Evolutionary conservation across 805 yeast genomes (phyloP).

Genomic region (Candida manassasensis): DNA sequence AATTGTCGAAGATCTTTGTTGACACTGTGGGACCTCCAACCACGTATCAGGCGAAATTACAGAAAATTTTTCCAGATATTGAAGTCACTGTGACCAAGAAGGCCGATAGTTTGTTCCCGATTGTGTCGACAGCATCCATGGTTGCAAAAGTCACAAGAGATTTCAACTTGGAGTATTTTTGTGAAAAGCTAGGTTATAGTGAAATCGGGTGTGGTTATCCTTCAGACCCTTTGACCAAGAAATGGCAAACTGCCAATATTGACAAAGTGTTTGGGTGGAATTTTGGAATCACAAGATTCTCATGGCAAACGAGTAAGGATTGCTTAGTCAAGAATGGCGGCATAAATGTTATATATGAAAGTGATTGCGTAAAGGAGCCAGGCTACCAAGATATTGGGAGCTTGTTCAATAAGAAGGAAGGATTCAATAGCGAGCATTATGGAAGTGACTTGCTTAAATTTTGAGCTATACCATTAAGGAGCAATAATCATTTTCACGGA

Average conservation of each 20-base stretch:
- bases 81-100: constrained; percentile 84
- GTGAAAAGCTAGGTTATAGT: constrained; percentile 35
- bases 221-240: constrained; percentile 80
- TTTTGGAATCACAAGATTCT: constrained; percentile 64
- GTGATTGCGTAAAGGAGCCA: constrained; percentile 33
- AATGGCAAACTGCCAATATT: constrained; percentile 62
- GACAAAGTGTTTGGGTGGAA: constrained; percentile 87
- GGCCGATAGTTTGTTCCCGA: constrained; percentile 89
- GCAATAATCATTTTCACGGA: too few relatives aligned
- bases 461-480: too few relatives aligned
- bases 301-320: constrained; percentile 92
- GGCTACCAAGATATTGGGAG: constrained; percentile 22
- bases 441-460: constrained; percentile 3
- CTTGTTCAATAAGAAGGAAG: constrained; percentile 11
- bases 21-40: constrained; percentile 98
- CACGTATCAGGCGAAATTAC: constrained; percentile 72
- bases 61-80: constrained; percentile 60
- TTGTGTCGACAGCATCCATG: constrained; percentile 91
- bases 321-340: constrained; percentile 52
- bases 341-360: constrained; percentile 58
- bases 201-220: constrained; percentile 87
- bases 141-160: constrained; percentile 97
- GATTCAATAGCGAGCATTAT: constrained; percentile 8
- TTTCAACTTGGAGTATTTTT: constrained; percentile 40
- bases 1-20: constrained; percentile 69